Evolutionary conservation across 2,329 filamentous ascomycete species (phyloP).

Genomic region (Aureobasidium sp.): DNA sequence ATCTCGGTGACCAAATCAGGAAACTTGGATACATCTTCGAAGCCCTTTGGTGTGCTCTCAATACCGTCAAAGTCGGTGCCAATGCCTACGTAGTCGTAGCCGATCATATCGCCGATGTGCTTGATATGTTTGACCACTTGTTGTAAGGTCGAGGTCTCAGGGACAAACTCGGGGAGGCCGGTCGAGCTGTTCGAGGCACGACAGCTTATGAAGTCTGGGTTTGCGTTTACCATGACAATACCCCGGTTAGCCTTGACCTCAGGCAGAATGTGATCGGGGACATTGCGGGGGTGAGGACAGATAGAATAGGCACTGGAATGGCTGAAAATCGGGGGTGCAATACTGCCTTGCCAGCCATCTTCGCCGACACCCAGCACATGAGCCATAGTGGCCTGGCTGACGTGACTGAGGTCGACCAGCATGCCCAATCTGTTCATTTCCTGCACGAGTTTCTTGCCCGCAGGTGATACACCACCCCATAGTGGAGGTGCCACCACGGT

Average conservation of each 20-base stretch:
- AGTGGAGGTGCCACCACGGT: conserved; percentile 44
- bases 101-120: conserved; percentile 75
- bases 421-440: conserved; percentile 96
- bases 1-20: conserved; percentile 72
- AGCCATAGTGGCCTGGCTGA: conserved; percentile 72
- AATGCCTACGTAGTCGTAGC: conserved; percentile 80
- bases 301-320: conserved; percentile 76
- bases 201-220: conserved; percentile 76
- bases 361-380: conserved; percentile 63
- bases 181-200: conserved; percentile 47
- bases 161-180: conserved; percentile 60
- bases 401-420: conserved; percentile 85
- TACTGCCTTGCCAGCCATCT: conserved; percentile 60
- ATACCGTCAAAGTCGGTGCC: conserved; percentile 90
- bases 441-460: conserved; percentile 60
- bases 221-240: conserved; percentile 87
- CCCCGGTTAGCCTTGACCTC: conserved; percentile 67
- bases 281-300: conserved; percentile 85
- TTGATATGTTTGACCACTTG: conserved; percentile 76
- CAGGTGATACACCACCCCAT: conserved; percentile 65
- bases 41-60: conserved; percentile 55
- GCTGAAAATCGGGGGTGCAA: conserved; percentile 79
- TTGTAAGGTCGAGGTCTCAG: conserved; percentile 62
- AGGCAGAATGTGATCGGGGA: conserved; percentile 73
- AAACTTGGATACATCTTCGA: conserved; percentile 81